phyloP scores from a whole-genome alignment of 139 green algal genomes.

The Diplosphaera chodatii region DNA sequence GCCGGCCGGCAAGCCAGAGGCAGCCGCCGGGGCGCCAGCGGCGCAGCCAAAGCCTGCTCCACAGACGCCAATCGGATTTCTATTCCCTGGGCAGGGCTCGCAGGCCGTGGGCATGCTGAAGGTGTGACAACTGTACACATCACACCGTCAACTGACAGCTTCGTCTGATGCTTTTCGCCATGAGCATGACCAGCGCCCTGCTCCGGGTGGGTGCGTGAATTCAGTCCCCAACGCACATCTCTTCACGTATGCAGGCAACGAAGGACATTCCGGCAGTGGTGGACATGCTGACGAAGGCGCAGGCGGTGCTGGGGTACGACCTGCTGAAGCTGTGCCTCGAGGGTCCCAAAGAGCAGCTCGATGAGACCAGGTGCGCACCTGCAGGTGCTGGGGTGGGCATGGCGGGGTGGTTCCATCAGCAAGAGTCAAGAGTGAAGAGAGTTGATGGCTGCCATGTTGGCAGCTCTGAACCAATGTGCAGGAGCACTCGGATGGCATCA shows the following conservation, averaged over 20 bases:
- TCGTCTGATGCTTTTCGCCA: too few relatives aligned
- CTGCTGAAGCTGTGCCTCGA: constrained; percentile 61
- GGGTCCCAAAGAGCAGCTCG: constrained; percentile 77
- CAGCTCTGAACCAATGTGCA: too few relatives aligned
- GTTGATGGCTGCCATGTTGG: too few relatives aligned
- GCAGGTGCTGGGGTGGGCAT: too few relatives aligned
- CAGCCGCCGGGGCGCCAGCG: neutral
- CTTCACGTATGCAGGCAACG: constrained; percentile 20
- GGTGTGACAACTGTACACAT: neutral
- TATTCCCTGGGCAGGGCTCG: constrained; percentile 88
- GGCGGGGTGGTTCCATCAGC: too few relatives aligned
- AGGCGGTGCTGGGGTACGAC: constrained; percentile 83
- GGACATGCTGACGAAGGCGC: constrained; percentile 70
- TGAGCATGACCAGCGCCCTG: too few relatives aligned
- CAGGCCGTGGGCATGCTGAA: constrained; percentile 87
- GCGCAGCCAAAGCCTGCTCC: constrained; percentile 9
- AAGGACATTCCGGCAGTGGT: constrained; percentile 66
- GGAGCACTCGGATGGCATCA: too few relatives aligned
- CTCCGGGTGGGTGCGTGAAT: too few relatives aligned
- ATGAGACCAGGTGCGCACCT: constrained; percentile 83
- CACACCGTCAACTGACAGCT: too few relatives aligned
- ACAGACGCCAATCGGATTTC: constrained; percentile 49
- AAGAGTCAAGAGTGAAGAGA: too few relatives aligned
- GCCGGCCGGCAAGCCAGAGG: neutral
- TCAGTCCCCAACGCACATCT: too few relatives aligned